Evolutionary conservation across 306 rosid genomes (phyloP), one percentile per base, ranked within the genome.

Genomic region (Castanopsis chinensis): DNA sequence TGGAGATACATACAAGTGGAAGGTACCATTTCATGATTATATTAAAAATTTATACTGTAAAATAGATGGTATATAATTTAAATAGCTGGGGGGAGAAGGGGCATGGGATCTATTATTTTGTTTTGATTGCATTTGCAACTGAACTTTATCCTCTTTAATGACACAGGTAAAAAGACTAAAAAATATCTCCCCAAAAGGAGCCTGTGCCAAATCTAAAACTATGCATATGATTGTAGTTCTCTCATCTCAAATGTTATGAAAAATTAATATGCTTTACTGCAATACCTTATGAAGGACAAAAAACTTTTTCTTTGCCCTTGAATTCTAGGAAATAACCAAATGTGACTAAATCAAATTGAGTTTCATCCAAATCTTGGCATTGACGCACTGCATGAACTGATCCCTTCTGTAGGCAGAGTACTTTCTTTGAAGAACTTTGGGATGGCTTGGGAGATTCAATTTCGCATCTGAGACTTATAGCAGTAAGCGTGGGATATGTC

Each of bases 1-100:
- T 94, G 63, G 98, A 94, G 92, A 89, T 92, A 77, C 98, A 92
- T 78, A 92, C 98, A 76, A 92, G 88, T 82, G 97, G 92, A 74
- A 94, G 98, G 97, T 94, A 86, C 64, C 69, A 9, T 49, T 72
- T 56, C 20, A n/a, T 70, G 30, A 68, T 80, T 23, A 74, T 82
- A 30, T 56, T 72, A 35, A 35, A 33, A 27, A 68, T 9, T 68
- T n/a, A 68, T 35, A 9, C 4, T 35, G 19, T 17, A 9, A 68
- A 35, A 35, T 18, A 18, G 17, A 19, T 49, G 11, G 18, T 15
- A 27, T 27, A 37, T 27, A 19, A 43, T 15, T 45, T 68, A 7
- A 4, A 5, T 58, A 7, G 3, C 4, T 18, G 1, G 33, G 64
- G 41, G 33, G 43, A 64, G 21, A 25, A 65, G 33, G 25, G 51